Conservation (phyloP, 2,329 filamentous ascomycete genomes). For the Neonectria punicea region DNA sequence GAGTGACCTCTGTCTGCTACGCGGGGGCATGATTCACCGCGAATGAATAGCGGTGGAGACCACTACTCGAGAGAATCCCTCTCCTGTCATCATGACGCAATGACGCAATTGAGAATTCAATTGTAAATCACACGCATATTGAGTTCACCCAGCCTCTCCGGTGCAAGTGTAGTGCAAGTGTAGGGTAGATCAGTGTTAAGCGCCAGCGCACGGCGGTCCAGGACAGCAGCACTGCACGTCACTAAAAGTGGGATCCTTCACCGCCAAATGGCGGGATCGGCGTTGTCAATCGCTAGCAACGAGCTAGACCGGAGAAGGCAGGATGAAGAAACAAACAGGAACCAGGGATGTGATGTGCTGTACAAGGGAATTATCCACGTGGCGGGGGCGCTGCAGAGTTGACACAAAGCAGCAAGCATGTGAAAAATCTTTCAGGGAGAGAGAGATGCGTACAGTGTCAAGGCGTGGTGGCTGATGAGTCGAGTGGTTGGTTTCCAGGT, state of each 20-base stretch:
- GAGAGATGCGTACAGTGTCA: no score
- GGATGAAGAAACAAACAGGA: background rate
- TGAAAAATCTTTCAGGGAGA: background rate
- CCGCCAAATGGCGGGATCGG: background rate
- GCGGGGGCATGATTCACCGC: no score
- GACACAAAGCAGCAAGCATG: background rate
- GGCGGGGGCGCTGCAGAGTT: background rate
- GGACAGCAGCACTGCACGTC: background rate
- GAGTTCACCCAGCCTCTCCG: no score
- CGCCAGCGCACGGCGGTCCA: background rate
- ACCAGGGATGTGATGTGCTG: background rate
- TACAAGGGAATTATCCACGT: background rate
- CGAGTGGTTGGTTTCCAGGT: no score
- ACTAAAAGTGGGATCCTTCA: background rate
- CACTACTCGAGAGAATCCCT: background rate
- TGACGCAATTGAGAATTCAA: background rate
- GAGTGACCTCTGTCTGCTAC: no score
- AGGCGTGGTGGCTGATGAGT: no score
- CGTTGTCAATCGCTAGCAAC: background rate
- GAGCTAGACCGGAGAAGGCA: background rate
- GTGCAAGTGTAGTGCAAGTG: no score
- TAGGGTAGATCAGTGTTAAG: background rate
- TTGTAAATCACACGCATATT: background rate
- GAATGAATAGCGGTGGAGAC: background rate
- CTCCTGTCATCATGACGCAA: background rate